Conservation (phyloP, 1,284 basidiomycete species). For the Cryptococcus deneoformans region DNA sequence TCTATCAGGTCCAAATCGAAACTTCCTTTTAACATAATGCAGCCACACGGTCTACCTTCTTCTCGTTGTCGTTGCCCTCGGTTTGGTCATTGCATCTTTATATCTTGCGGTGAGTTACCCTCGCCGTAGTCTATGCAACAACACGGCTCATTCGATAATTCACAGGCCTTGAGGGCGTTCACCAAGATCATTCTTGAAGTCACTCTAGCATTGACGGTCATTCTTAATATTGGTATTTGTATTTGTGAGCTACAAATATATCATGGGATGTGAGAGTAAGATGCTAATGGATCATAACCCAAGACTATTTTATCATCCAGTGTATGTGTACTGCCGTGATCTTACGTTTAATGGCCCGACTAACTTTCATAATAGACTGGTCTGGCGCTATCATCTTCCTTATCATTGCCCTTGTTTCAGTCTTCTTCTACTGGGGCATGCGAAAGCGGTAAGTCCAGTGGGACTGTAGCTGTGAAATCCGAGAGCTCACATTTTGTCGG, state of each 20-base stretch:
- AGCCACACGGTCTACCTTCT: slow-evolving; percentile 64
- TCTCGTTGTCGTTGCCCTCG: slow-evolving; percentile 62
- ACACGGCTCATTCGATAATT: background rate
- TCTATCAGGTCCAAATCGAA: too few relatives aligned
- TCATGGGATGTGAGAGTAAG: background rate
- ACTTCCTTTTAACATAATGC: background rate
- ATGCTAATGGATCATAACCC: slow-evolving; percentile 4
- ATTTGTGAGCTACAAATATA: slow-evolving; percentile 32
- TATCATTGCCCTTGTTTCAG: slow-evolving; percentile 70
- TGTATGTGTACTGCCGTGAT: slow-evolving; percentile 35
- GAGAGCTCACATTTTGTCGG: slow-evolving; percentile 46
- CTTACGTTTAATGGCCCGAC: background rate
- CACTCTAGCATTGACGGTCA: slow-evolving; percentile 66
- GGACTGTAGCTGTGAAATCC: slow-evolving; percentile 48
- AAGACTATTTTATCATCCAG: slow-evolving; percentile 70
- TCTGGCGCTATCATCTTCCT: slow-evolving; percentile 65
- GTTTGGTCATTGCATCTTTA: slow-evolving; percentile 54
- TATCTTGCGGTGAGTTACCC: slow-evolving; percentile 34
- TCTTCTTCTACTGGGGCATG: slow-evolving; percentile 61
- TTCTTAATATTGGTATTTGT: slow-evolving; percentile 62
- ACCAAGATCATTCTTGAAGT: slow-evolving; percentile 78
- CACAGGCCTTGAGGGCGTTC: slow-evolving; percentile 63
- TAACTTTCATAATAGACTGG: slow-evolving; percentile 28
- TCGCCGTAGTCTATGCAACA: slow-evolving; percentile 19
- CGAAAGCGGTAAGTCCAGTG: slow-evolving; percentile 34